Evolutionary conservation across 495 filamentous ascomycete species (phyloP), one percentile per base, ranked within the genome.

Genomic region (Tuber aestivum): DNA sequence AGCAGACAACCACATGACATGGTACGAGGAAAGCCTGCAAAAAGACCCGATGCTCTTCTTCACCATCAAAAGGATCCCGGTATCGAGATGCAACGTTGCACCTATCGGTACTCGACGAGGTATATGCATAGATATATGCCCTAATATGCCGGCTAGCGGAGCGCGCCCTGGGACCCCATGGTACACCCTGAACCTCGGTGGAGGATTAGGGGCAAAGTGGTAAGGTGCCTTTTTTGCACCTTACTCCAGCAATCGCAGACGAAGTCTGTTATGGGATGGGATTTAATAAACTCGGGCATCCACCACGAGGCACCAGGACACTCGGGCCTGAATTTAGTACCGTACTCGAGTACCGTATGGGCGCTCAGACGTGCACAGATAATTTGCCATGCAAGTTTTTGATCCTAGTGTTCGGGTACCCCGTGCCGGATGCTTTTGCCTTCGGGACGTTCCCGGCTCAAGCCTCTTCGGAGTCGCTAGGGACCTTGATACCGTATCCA

Each of bases 391-490:
- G 23, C 45, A 23, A 56, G n/a, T 9, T 56, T n/a, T 56, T n/a
- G 48, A 56, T 56, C 48, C 48, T 23, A n/a, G 48, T n/a, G 48
- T 56, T 56, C 48, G 48, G 48, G 23, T 2, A 8, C 45, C 12
- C 3, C 48, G 12, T n/a, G n/a, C 48, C 23, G 48, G 48, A 56
- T 8, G n/a, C 48, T 56, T 56, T 12, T 56, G 48, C 16, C 16
- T 40, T 71, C 70, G 37, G 70, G 70, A 71, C 12, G 70, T 71
- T 71, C 38, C 37, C 38, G 32, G 38, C 70, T 71, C 70, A 38
- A n/a, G 70, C 70, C 37, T 71, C 70, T n/a, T 71, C 70, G 41
- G 70, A 37, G 70, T 42, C 38, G 16, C n/a, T 71, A 9, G 41
- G 9, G n/a, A 9, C 27, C 32, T 27, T 27, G 56, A 65, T 65